Evolutionary conservation across 768 basidiomycete genomes (phyloP), one percentile per base, ranked within the genome.

Genomic region (Calocybe indica): DNA sequence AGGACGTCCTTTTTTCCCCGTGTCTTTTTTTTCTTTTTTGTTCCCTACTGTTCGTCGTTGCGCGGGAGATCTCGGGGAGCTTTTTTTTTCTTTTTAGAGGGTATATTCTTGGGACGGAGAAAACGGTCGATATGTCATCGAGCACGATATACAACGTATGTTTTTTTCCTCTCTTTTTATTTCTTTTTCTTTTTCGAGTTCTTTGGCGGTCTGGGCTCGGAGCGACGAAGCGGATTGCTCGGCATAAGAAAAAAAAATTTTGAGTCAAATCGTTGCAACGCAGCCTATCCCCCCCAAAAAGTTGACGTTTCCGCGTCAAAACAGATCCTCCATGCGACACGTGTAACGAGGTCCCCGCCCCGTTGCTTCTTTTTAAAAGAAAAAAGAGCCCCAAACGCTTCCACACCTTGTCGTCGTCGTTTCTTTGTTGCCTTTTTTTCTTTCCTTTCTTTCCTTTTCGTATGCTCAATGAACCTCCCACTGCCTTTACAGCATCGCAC

Each of bases 401-500:
- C 42, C 28, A 3, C 30, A n/a, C 42, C 30, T 43, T 31, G 29
- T 11, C 31, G 31, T 43, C 35, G 42, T 30, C 42, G n/a, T 43
- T 31, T 10, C 42, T 43, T 11, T 33, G n/a, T n/a, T 12, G 22
- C 42, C 42, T 33, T 33, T 43, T 41, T 43, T 43, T 43, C 13
- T 32, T n/a, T 32, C 42, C 42, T 32, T 34, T 34, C 12, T 33
- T 32, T 43, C 42, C 31, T 32, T 32, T 31, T 5, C 28, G 31
- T 40, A 30, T 40, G 22, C 46, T 43, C 45, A 43, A 43, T 49
- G 41, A 10, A 37, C 38, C 46, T 29, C 40, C 45, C 37, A 32
- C 42, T n/a, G 11, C 28, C 33, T 40, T 54, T 51, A 43, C 62
- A 79, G 77, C 76, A 79, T 50, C 66, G 77, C 52, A 70, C 68